Evolutionary conservation across 352 stramenopile genomes (phyloP).

Genomic region (Phytophthora quininea): DNA sequence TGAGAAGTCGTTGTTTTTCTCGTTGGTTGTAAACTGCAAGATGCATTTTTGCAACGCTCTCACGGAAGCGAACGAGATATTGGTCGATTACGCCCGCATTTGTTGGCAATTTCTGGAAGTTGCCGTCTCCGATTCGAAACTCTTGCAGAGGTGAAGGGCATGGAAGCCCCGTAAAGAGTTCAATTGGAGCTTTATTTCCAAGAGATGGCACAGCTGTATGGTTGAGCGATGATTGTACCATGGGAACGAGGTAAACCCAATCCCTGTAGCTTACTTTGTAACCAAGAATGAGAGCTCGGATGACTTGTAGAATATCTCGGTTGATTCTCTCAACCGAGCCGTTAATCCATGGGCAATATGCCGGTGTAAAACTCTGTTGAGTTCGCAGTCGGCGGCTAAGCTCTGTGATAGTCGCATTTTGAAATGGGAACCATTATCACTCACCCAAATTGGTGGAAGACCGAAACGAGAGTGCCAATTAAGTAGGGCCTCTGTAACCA

Average conservation of each 20-base stretch:
- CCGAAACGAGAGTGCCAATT: constrained; percentile 28
- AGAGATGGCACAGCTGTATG: constrained; percentile 33
- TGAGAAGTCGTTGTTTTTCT: constrained; percentile 11
- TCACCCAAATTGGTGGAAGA: constrained; percentile 21
- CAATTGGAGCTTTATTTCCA: constrained; percentile 14
- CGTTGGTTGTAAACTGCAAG: neutral
- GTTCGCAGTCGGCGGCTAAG: constrained; percentile 17
- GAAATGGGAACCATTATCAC: constrained; percentile 29
- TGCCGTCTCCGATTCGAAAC: constrained; percentile 3
- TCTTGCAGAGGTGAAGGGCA: constrained; percentile 7
- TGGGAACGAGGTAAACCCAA: constrained; percentile 29
- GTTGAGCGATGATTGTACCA: constrained; percentile 38
- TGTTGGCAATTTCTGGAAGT: neutral
- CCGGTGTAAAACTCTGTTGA: constrained; percentile 27
- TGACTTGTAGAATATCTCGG: constrained; percentile 31
- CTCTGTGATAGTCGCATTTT: constrained; percentile 32
- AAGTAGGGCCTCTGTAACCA: constrained; percentile 21
- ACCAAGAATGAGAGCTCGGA: constrained; percentile 16
- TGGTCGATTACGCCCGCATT: neutral
- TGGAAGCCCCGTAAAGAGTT: constrained; percentile 27
- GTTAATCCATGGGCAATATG: constrained; percentile 40
- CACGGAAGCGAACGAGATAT: neutral
- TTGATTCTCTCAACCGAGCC: constrained; percentile 36
- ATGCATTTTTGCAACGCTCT: constrained; percentile 11
- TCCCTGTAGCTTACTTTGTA: constrained; percentile 24